These are phyloP conservation scores for Tylopilus subfusipes DNA, from an alignment of 768 basidiomycete species.

Conservation along the genomic window DNA sequence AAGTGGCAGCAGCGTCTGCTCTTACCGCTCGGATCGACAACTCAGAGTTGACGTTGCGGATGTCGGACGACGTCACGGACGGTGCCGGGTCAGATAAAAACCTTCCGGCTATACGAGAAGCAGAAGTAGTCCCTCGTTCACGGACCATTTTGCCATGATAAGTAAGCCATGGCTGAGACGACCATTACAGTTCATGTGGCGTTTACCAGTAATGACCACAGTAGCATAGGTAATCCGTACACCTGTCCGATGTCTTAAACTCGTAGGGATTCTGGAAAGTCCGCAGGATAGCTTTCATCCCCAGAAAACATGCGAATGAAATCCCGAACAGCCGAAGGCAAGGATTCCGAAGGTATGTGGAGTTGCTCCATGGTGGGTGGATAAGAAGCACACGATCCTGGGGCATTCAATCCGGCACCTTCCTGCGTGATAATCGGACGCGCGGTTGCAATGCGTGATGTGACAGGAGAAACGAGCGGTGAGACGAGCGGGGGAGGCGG, in stretches of 20 bases:
- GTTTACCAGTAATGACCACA: background rate
- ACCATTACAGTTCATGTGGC: background rate
- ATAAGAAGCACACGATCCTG: background rate
- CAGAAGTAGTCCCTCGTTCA: constrained; percentile 14
- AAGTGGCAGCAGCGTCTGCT: constrained; percentile 7
- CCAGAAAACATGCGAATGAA: constrained; percentile 33
- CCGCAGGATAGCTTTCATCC: constrained; percentile 33
- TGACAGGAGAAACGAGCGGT: constrained; percentile 28
- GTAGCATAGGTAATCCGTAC: background rate
- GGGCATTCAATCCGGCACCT: constrained; percentile 4
- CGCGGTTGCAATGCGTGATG: constrained; percentile 6
- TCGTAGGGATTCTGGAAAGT: constrained; percentile 33
- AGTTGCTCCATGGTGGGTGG: background rate
- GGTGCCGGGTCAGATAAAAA: constrained; percentile 19
- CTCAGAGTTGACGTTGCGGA: constrained; percentile 26
- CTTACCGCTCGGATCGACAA: constrained; percentile 17
- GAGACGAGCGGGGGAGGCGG: constrained; percentile 18
- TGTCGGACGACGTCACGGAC: constrained; percentile 16
- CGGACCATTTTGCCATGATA: constrained; percentile 6
- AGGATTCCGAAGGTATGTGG: constrained; percentile 7
- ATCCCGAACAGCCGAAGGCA: constrained; percentile 30
- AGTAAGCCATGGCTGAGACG: background rate
- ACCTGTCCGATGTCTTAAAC: constrained; percentile 1
- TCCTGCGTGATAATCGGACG: constrained; percentile 6
- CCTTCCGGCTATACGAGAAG: constrained; percentile 6